Percentiles rank a stretch among this genome's conserved stretches.
phyloP scores from a whole-genome alignment of 106 monocot species.

The Allium sativum region DNA sequence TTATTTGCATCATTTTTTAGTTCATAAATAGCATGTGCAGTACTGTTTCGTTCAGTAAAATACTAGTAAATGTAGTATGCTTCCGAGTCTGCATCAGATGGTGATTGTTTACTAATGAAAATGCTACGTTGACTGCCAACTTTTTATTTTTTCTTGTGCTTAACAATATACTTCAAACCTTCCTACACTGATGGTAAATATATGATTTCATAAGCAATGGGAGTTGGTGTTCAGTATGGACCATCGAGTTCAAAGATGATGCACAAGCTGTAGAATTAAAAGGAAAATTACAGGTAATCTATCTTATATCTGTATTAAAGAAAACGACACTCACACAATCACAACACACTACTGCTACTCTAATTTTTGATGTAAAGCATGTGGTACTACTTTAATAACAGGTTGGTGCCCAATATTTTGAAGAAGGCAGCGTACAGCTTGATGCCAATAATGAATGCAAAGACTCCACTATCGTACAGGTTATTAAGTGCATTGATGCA shows the following conservation, averaged over 20 bases:
- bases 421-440: constrained; percentile 99
- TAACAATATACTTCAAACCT: too few relatives aligned
- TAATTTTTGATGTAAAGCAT: too few relatives aligned
- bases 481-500: constrained; percentile 10
- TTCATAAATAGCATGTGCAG: too few relatives aligned
- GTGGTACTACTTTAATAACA: constrained; percentile 19
- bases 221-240: constrained; percentile 90
- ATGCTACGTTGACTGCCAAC: too few relatives aligned
- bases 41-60: too few relatives aligned
- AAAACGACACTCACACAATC: too few relatives aligned
- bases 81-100: too few relatives aligned
- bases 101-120: too few relatives aligned
- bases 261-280: constrained; percentile 54
- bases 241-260: constrained; percentile 67
- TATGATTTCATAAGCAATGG: constrained; percentile 59
- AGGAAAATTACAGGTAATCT: constrained; percentile 91
- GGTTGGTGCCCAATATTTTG: constrained; percentile 93
- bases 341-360: too few relatives aligned
- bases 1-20: too few relatives aligned
- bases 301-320: not conserved
- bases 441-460: constrained; percentile 66
- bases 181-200: constrained; percentile 6
- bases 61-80: too few relatives aligned
- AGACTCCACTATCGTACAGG: constrained; percentile 83
- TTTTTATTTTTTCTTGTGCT: too few relatives aligned